Evolutionary conservation across 1,139 yeast genomes (phyloP).

Genomic region (Kazachstania sp.): DNA sequence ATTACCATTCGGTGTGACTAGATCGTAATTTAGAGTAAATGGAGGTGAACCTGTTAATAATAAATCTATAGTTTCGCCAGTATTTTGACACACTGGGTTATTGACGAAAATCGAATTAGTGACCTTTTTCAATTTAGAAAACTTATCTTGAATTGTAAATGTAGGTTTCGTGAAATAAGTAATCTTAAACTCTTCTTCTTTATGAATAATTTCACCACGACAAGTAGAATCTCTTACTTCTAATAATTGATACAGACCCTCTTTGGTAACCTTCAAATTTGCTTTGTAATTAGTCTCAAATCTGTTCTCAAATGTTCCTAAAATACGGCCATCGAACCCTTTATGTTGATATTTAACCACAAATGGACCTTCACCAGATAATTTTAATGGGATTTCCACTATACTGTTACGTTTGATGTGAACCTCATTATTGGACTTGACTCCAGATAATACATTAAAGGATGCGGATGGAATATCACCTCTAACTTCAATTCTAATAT

Average conservation of each 20-base stretch:
- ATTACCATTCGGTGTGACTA: slow-evolving; percentile 51
- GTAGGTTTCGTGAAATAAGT: slow-evolving; percentile 52
- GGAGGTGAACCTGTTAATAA: slow-evolving; percentile 59
- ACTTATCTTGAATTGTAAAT: slow-evolving; percentile 33
- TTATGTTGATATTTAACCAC: slow-evolving; percentile 36
- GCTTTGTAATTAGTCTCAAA: slow-evolving; percentile 36
- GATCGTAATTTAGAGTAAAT: slow-evolving; percentile 59
- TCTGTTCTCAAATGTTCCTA: slow-evolving; percentile 23
- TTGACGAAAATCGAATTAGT: slow-evolving; percentile 24
- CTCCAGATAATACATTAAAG: slow-evolving; percentile 33
- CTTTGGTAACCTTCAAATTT: slow-evolving; percentile 38
- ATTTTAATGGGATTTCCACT: slow-evolving; percentile 49
- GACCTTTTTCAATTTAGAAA: slow-evolving; percentile 19
- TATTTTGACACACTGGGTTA: slow-evolving; percentile 41
- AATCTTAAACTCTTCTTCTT: slow-evolving; percentile 36
- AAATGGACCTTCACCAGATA: slow-evolving; percentile 45
- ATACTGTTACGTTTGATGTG: slow-evolving; percentile 54
- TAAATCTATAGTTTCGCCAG: slow-evolving; percentile 43
- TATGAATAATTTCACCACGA: slow-evolving; percentile 44
- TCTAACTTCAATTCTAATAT: slow-evolving; percentile 54
- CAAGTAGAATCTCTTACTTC: slow-evolving; percentile 62
- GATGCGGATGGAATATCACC: slow-evolving; percentile 55
- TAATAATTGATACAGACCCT: slow-evolving; percentile 56
- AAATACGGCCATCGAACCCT: slow-evolving; percentile 28
- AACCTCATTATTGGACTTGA: slow-evolving; percentile 29